Conservation (phyloP, 495 filamentous ascomycete species). For the Extremus antarcticus region DNA sequence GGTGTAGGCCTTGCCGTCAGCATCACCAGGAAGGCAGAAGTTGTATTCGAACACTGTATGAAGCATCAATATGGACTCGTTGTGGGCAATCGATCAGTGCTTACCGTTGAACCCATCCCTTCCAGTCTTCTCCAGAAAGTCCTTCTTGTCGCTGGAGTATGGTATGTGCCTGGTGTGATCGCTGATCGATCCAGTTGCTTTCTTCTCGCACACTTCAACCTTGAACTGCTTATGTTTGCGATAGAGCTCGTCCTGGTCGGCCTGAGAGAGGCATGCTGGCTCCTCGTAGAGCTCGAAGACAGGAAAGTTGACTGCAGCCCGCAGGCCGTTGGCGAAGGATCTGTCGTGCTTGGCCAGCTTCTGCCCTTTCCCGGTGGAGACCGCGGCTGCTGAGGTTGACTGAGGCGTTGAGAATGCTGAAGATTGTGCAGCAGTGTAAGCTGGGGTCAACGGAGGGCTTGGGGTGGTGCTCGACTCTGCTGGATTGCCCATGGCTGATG, state of each 20-base stretch:
- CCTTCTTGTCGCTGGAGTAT: conserved; percentile 87
- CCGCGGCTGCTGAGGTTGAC: neutral
- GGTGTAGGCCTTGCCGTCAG: conserved; percentile 45
- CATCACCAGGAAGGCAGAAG: conserved; percentile 63
- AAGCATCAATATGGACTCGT: neutral
- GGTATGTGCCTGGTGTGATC: conserved; percentile 69
- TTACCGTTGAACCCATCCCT: conserved; percentile 82
- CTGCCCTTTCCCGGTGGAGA: conserved; percentile 1
- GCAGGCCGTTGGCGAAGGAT: conserved; percentile 3
- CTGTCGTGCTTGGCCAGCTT: conserved; percentile 15
- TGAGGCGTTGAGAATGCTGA: conserved; percentile 5
- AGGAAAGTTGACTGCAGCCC: conserved; percentile 12
- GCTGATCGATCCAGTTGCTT: conserved; percentile 46
- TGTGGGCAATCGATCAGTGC: conserved; percentile 12
- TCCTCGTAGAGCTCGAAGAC: conserved; percentile 13
- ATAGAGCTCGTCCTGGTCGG: conserved; percentile 42
- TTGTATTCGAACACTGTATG: conserved; percentile 75
- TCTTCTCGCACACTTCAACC: conserved; percentile 47
- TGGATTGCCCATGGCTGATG: neutral
- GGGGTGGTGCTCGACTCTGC: neutral
- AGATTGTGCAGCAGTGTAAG: conserved; percentile 2
- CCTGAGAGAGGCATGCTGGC: neutral
- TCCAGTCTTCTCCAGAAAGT: conserved; percentile 72
- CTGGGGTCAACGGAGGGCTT: conserved; percentile 13
- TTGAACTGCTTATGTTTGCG: conserved; percentile 48